Conservation (phyloP, 108 stramenopile genomes). For the Pseudonitzschia delicatissima region DNA sequence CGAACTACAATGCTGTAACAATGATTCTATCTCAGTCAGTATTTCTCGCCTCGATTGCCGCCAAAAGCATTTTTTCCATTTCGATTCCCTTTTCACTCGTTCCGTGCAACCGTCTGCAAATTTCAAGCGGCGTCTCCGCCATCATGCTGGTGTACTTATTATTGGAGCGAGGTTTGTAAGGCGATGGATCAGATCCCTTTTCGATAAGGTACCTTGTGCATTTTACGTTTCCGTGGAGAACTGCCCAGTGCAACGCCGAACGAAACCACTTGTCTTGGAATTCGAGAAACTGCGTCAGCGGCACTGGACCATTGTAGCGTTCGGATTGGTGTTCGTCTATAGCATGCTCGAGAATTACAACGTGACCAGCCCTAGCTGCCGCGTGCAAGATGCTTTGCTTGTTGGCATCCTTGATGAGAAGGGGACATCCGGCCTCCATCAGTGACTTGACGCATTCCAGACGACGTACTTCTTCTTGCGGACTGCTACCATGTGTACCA, state of each 20-base stretch:
- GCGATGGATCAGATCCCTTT: constrained; percentile 60
- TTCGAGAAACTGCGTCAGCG: constrained; percentile 26
- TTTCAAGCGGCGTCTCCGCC: constrained; percentile 71
- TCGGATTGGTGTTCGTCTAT: constrained; percentile 34
- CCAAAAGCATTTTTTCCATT: background rate
- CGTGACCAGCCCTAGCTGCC: constrained; percentile 73
- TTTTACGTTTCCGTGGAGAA: constrained; percentile 64
- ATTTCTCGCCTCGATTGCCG: constrained; percentile 3
- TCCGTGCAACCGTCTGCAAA: constrained; percentile 63
- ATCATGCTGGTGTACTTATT: constrained; percentile 50
- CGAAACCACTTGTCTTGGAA: constrained; percentile 62
- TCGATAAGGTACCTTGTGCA: constrained; percentile 56
- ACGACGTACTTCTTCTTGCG: constrained; percentile 47
- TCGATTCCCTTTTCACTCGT: constrained; percentile 1
- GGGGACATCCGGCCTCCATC: constrained; percentile 44
- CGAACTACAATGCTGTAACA: too few relatives aligned
- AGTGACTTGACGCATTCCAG: constrained; percentile 58
- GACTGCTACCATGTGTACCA: constrained; percentile 2
- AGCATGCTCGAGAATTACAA: constrained; percentile 39
- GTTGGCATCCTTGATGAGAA: constrained; percentile 79
- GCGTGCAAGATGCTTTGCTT: constrained; percentile 75
- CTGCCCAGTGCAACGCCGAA: constrained; percentile 86
- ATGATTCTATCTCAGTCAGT: too few relatives aligned
- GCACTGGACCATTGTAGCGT: constrained; percentile 25
- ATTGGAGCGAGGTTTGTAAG: constrained; percentile 40